phyloP scores from a whole-genome alignment of 495 filamentous ascomycete genomes.

The Haplographium delicatum region DNA sequence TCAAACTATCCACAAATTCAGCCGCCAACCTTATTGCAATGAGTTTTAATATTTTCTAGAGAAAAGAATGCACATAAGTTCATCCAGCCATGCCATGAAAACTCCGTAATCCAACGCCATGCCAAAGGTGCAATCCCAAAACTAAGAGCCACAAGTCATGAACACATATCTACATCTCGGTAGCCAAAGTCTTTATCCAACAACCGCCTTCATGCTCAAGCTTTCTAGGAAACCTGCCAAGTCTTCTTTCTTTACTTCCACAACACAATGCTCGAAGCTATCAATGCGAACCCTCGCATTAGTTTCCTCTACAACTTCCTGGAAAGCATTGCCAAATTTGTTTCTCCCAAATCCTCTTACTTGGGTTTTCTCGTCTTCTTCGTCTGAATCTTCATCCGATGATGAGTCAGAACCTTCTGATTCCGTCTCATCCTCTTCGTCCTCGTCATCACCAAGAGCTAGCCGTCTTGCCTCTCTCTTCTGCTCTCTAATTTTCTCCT shows the following conservation, averaged over 20 bases:
- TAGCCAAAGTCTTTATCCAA: constrained; percentile 54
- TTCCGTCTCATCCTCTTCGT: constrained; percentile 53
- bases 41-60: too few relatives aligned
- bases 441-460: constrained; percentile 46
- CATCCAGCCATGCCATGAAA: constrained; percentile 8
- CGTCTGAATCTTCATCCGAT: constrained; percentile 43
- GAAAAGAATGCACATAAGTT: too few relatives aligned
- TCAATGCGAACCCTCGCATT: constrained; percentile 87
- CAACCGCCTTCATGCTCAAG: constrained; percentile 84
- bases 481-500: constrained; percentile 56
- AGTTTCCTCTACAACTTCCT: constrained; percentile 90
- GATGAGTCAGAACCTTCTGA: constrained; percentile 53
- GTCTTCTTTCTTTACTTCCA: constrained; percentile 95
- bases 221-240: constrained; percentile 85
- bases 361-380: constrained; percentile 50
- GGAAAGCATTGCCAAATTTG: constrained; percentile 90
- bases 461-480: constrained; percentile 42
- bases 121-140: background rate
- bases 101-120: constrained; percentile 5
- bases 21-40: too few relatives aligned
- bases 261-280: constrained; percentile 94
- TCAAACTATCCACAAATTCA: too few relatives aligned
- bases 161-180: constrained; percentile 24
- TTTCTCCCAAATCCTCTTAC: constrained; percentile 69
- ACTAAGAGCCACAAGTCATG: constrained; percentile 12